Conservation (phyloP, 2,329 filamentous ascomycete genomes). For the Alternaria ethzedia region DNA sequence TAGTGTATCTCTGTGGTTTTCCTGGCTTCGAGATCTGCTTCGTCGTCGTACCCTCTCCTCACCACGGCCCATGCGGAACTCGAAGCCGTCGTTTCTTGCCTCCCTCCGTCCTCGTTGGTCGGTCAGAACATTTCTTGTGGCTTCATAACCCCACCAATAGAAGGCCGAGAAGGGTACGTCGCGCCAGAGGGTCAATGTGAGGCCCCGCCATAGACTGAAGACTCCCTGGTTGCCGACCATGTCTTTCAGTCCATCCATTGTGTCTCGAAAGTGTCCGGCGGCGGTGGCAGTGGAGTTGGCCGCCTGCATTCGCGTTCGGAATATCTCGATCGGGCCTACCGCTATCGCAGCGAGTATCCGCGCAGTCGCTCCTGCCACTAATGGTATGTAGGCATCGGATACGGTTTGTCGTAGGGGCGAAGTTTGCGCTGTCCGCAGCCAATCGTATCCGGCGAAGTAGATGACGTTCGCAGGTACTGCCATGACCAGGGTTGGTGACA, state of each 20-base stretch:
- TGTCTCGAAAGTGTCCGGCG: slow-evolving; percentile 77
- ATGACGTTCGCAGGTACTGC: slow-evolving; percentile 95
- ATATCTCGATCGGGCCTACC: slow-evolving; percentile 92
- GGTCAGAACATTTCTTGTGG: slow-evolving; percentile 73
- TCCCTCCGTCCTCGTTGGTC: slow-evolving; percentile 66
- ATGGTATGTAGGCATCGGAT: slow-evolving; percentile 73
- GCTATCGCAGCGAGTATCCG: slow-evolving; percentile 80
- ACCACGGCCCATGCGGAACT: slow-evolving; percentile 44
- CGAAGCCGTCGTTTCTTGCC: slow-evolving; percentile 34
- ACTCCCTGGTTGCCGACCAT: slow-evolving; percentile 84
- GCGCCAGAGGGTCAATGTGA: slow-evolving; percentile 91
- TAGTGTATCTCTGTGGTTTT: slow-evolving; percentile 79
- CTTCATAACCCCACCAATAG: slow-evolving; percentile 98
- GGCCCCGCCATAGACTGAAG: slow-evolving; percentile 83
- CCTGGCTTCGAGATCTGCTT: slow-evolving; percentile 64
- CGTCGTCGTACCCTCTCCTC: slow-evolving; percentile 37
- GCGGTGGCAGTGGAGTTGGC: slow-evolving; percentile 54
- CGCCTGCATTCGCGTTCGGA: slow-evolving; percentile 90
- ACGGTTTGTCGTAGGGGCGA: slow-evolving; percentile 71
- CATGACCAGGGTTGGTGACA: slow-evolving; percentile 95
- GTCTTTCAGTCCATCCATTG: slow-evolving; percentile 74
- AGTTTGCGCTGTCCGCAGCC: slow-evolving; percentile 74
- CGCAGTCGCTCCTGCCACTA: slow-evolving; percentile 79
- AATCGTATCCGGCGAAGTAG: slow-evolving; percentile 98
- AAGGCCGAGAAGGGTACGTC: slow-evolving; percentile 97